A percentile compares a stretch with the other conserved stretches of the same genome.
Conservation (phyloP, 2,329 filamentous ascomycete genomes). For the Pseudofabraea citricarpa region DNA sequence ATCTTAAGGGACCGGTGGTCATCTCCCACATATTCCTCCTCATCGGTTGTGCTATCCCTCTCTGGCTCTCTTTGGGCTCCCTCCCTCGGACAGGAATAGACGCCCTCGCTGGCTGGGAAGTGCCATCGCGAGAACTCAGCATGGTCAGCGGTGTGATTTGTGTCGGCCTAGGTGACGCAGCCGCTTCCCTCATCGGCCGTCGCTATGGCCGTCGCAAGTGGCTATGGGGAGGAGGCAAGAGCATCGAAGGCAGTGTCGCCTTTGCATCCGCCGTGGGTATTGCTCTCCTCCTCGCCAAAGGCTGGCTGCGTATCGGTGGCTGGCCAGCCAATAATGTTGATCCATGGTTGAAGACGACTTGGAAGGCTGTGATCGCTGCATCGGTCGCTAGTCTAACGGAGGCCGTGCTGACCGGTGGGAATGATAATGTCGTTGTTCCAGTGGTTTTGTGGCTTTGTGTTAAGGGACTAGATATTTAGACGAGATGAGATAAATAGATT, state of each 20-base stretch:
- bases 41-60: slow-evolving; percentile 88
- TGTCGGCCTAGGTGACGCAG: slow-evolving; percentile 92
- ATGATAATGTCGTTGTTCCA: slow-evolving; percentile 97
- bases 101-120: slow-evolving; percentile 69
- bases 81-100: slow-evolving; percentile 50
- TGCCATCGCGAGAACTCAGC: slow-evolving; percentile 68
- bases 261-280: slow-evolving; percentile 76
- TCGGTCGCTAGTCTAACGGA: slow-evolving; percentile 84
- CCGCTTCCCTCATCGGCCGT: slow-evolving; percentile 83
- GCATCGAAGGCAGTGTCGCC: slow-evolving; percentile 78
- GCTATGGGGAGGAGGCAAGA: slow-evolving; percentile 96
- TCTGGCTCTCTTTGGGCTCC: slow-evolving; percentile 82
- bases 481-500: no score
- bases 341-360: slow-evolving; percentile 61
- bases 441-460: slow-evolving; percentile 90
- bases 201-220: slow-evolving; percentile 85
- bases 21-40: slow-evolving; percentile 94
- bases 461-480: slow-evolving; percentile 51
- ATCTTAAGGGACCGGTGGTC: slow-evolving; percentile 89
- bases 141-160: slow-evolving; percentile 93
- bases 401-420: slow-evolving; percentile 90
- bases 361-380: slow-evolving; percentile 70
- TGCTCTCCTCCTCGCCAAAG: slow-evolving; percentile 65
- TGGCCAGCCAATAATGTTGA: slow-evolving; percentile 78
- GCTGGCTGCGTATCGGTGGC: slow-evolving; percentile 72